These are phyloP conservation scores for Tetraselmis striata DNA, from an alignment of 139 green algal species.

Conservation along the genomic window DNA sequence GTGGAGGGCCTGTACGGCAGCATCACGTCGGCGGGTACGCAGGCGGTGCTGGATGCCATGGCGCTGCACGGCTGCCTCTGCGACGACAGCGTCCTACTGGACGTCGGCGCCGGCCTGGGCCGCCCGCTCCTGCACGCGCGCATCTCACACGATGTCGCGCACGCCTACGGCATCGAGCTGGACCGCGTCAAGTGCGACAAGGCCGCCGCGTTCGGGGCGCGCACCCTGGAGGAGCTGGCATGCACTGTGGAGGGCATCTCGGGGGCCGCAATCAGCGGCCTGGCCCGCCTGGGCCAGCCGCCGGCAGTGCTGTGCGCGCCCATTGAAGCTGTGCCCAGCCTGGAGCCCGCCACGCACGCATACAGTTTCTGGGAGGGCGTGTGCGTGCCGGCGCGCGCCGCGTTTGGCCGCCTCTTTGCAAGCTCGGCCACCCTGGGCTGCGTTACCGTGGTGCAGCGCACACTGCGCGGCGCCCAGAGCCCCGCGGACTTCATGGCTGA, in stretches of 20 bases:
- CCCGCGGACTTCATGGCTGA: constrained; percentile 57
- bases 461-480: constrained; percentile 35
- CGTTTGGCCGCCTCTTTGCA: constrained; percentile 75
- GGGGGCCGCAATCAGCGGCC: neutral
- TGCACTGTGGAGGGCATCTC: neutral
- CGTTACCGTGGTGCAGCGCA: constrained; percentile 70
- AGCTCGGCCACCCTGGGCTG: constrained; percentile 40
- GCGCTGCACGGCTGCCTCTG: constrained; percentile 51
- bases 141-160: constrained; percentile 34
- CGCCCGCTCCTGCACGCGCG: constrained; percentile 78
- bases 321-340: constrained; percentile 55
- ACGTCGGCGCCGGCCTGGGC: constrained; percentile 82
- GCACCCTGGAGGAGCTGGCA: constrained; percentile 35
- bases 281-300: neutral
- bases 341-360: constrained; percentile 74
- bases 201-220: constrained; percentile 55
- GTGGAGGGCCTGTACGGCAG: constrained; percentile 86
- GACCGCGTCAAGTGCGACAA: constrained; percentile 84
- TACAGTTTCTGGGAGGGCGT: constrained; percentile 95
- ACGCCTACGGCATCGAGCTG: constrained; percentile 65
- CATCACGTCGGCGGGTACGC: constrained; percentile 69
- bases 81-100: constrained; percentile 55
- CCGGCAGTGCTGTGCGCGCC: constrained; percentile 48
- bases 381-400: constrained; percentile 50
- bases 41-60: constrained; percentile 63